Evolutionary conservation across 441 rosid genomes (phyloP).

Genomic region (Bruguiera hainesii): DNA sequence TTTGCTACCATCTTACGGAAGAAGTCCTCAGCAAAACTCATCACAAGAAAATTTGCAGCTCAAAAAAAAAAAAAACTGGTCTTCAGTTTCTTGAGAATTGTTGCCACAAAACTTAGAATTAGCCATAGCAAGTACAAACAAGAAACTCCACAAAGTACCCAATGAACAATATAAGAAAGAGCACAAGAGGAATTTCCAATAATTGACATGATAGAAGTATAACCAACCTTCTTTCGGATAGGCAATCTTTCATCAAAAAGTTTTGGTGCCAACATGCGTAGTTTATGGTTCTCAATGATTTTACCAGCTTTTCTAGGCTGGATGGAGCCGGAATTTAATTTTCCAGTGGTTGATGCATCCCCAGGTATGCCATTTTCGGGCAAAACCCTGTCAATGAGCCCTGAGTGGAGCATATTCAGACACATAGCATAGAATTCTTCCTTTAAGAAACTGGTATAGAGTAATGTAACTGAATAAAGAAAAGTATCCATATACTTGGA

Average conservation of each 20-base stretch:
- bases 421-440: background rate
- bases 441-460: background rate
- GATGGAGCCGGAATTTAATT: conserved; percentile 20
- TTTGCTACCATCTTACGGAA: background rate
- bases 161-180: background rate
- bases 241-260: conserved; percentile 44
- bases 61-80: background rate
- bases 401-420: conserved; percentile 19
- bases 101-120: background rate
- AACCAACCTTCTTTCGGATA: conserved; percentile 41
- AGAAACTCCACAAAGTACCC: background rate
- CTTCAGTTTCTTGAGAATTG: background rate
- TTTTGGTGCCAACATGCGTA: conserved; percentile 28
- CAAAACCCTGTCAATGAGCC: conserved; percentile 21
- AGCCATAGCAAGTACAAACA: background rate
- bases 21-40: background rate
- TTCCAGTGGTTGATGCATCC: conserved; percentile 31
- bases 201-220: background rate
- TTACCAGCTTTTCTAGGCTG: conserved; percentile 15
- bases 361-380: conserved; percentile 16
- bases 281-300: conserved; percentile 16
- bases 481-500: background rate
- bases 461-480: background rate
- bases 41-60: background rate
- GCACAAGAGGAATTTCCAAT: background rate